Percentiles rank a stretch among this genome's conserved stretches.
Evolutionary conservation across 768 basidiomycete species (phyloP).

Genomic region (Grammothele lineata): DNA sequence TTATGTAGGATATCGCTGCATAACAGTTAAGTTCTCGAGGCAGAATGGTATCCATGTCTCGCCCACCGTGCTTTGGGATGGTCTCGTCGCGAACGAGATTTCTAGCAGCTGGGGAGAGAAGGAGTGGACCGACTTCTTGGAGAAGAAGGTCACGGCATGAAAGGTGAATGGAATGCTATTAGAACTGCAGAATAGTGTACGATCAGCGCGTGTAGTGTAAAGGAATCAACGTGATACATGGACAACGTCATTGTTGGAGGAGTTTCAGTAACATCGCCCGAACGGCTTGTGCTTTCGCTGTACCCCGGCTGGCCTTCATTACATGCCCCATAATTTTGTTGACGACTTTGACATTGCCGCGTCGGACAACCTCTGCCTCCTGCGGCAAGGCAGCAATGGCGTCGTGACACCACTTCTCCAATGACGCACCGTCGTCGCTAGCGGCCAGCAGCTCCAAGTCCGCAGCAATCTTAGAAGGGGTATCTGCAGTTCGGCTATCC

Average conservation of each 20-base stretch:
- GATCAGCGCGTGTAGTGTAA: no score
- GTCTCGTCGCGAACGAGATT: slow-evolving; percentile 64
- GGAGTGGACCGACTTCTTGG: slow-evolving; percentile 79
- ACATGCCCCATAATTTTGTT: slow-evolving; percentile 82
- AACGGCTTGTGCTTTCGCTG: slow-evolving; percentile 66
- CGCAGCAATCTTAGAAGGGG: slow-evolving; percentile 41
- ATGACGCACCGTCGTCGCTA: slow-evolving; percentile 30
- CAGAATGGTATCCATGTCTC: slow-evolving; percentile 94
- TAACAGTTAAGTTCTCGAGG: slow-evolving; percentile 87
- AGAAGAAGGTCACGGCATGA: slow-evolving; percentile 42
- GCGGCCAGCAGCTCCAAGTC: slow-evolving; percentile 46
- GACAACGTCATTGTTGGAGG: slow-evolving; percentile 22
- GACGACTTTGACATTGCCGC: slow-evolving; percentile 72
- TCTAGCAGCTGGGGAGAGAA: slow-evolving; percentile 78
- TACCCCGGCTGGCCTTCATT: slow-evolving; percentile 78
- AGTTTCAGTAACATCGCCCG: slow-evolving; percentile 46
- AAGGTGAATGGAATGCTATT: neutral
- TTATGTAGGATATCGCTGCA: no score
- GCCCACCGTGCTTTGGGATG: slow-evolving; percentile 77
- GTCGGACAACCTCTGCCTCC: slow-evolving; percentile 60
- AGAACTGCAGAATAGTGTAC: slow-evolving; percentile 6
- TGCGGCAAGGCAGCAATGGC: slow-evolving; percentile 63
- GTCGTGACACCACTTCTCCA: slow-evolving; percentile 54
- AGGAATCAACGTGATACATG: neutral
- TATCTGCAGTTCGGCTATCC: slow-evolving; percentile 33